Evolutionary conservation across 345 rosid genomes (phyloP), one percentile per base, ranked within the genome.

Genomic region (Salix udensis): DNA sequence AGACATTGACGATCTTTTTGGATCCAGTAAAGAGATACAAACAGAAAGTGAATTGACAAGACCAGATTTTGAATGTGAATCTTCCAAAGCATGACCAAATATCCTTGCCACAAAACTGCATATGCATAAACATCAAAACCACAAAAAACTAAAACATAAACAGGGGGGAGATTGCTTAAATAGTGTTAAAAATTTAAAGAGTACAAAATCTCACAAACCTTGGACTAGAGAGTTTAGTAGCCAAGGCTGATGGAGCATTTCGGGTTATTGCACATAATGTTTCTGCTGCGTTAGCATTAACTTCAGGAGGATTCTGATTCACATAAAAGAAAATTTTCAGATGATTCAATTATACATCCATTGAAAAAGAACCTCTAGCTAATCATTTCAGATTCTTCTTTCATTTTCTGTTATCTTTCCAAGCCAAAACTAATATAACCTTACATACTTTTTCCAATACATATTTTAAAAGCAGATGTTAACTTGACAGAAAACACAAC

Each of bases 31-130:
- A 44, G 97, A 92, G 74, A 92, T 92, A 84, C 99, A 96, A 71
- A 96, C 99, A 75, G 99, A 92, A 72, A 96, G 97, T 6, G 98
- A 90, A 82, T 96, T 86, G 75, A 94, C 97, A 83, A 92, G 99
- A 68, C 91, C 87, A 79, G 97, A 92, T 82, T 90, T 91, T 46
- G 98, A 96, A 76, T 84, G 83, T 26, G 99, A 89, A 82, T 91
- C 97, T 84, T 94, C 97, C 89, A 96, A 74, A 65, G 97, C 99
- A 87, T 94, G 99, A 73, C 88, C 84, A 83, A 94, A 96, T 80
- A 96, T 92, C 86, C 92, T 89, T 76, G 91, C 89, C 82, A 96
- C 91, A 73, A 87, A 96, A 81, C 99, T 96, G 92, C 85, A 73
- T 39, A 76, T 24, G 72, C 65, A 75, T 62, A 73, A 67, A 44